Percentiles rank a stretch among this genome's conserved stretches.
These are phyloP conservation scores for Auricularia auricula-judae DNA, from an alignment of 768 basidiomycete genomes.

Conservation along the genomic window DNA sequence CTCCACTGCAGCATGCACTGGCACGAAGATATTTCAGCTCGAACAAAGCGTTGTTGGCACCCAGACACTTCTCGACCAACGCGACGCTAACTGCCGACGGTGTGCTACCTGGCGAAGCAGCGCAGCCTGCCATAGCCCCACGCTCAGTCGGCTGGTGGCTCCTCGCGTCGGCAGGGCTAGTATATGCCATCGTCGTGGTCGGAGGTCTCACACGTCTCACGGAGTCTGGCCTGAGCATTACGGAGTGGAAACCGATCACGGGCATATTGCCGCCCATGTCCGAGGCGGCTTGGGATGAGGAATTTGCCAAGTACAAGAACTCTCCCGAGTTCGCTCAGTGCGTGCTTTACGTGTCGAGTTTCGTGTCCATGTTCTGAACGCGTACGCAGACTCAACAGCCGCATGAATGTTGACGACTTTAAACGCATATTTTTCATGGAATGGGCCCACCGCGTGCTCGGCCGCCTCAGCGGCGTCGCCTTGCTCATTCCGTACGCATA, in stretches of 20 bases:
- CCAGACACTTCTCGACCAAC: slow-evolving; percentile 31
- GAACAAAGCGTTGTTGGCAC: slow-evolving; percentile 11
- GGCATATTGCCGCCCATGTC: slow-evolving; percentile 79
- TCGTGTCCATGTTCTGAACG: slow-evolving; percentile 3
- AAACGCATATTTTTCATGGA: slow-evolving; percentile 98
- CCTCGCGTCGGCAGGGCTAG: slow-evolving; percentile 69
- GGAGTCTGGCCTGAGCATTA: slow-evolving; percentile 94
- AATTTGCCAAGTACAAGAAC: slow-evolving; percentile 88
- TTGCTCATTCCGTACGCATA: slow-evolving; percentile 81
- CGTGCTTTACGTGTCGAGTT: slow-evolving; percentile 21
- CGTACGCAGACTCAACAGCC: slow-evolving; percentile 65
- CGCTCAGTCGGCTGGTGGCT: slow-evolving; percentile 78
- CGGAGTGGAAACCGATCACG: slow-evolving; percentile 92
- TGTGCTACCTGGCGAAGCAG: slow-evolving; percentile 10
- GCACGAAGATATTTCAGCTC: slow-evolving; percentile 3
- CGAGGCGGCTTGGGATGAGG: slow-evolving; percentile 64
- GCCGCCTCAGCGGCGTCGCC: slow-evolving; percentile 70
- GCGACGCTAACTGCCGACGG: slow-evolving; percentile 10
- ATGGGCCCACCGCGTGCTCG: slow-evolving; percentile 91
- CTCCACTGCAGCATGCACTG: neutral
- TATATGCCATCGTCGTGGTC: slow-evolving; percentile 87
- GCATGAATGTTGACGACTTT: slow-evolving; percentile 81
- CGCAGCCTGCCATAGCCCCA: slow-evolving; percentile 43
- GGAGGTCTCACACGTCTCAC: slow-evolving; percentile 95
- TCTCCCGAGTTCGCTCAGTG: slow-evolving; percentile 96